Evolutionary conservation across 2,329 filamentous ascomycete genomes (phyloP), one percentile per base, ranked within the genome.

Genomic region (Alternaria triticimaculans): DNA sequence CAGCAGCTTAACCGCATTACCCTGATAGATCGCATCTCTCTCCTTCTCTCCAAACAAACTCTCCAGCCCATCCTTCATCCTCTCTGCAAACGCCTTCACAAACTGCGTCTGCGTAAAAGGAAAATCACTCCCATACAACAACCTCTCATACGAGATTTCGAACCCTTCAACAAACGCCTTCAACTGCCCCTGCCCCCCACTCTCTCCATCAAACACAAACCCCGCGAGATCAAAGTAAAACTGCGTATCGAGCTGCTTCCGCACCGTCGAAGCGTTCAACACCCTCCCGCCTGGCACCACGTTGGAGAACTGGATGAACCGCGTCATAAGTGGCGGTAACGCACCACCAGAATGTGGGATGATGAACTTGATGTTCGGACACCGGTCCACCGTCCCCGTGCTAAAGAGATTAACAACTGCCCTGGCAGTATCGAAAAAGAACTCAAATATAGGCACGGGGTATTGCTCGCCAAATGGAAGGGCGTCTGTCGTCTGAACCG

Each of bases 141-240:
- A 58, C 48, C 79, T 78, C n/a, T 80, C 74, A 55, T 68, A 25
- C 1, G 66, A 63, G 9, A 82, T 76, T 5, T 80, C 76, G 8
- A 82, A 79, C 0, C 82, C 78, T 12, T 82, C 70, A 15, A 87
- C 70, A 58, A 87, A 73, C 2, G 83, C 84, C 56, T 82, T 80
- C 30, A 87, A 78, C 73, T 87, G 85, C 11, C 83, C 77, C 7
- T 63, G 55, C 1, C 72, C 76, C 0, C 72, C 76, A 2, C 80
- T 81, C 15, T 71, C 65, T 5, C 73, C 74, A 53, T 76, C 75
- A 58, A 87, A 86, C 0, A 81, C 78, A n/a, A 85, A 81, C 0
- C 85, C 86, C 0, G 85, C 85, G 30, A 87, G 70, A 68, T 87
- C 86, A 62, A 87, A 86, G 71, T 82, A 87, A 63, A 87, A 85